Evolutionary conservation across 1,284 basidiomycete species (phyloP).

Genomic region (Naganishia sp.): DNA sequence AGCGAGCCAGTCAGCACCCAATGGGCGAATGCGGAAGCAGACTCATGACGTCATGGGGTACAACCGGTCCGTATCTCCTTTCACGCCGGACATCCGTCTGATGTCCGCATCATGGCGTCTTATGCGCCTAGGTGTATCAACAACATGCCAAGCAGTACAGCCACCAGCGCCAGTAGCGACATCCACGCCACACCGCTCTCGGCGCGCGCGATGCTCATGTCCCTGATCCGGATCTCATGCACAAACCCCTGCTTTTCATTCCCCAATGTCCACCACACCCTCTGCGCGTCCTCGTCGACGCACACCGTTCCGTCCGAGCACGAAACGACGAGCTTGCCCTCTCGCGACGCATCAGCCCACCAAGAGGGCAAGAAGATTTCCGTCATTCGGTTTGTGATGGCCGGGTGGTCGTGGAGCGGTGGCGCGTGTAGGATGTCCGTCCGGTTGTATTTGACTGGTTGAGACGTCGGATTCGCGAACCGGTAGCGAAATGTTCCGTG

Average conservation of each 20-base stretch:
- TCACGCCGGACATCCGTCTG: background rate
- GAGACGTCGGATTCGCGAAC: slow-evolving; percentile 38
- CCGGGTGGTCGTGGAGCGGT: slow-evolving; percentile 54
- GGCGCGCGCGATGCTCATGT: background rate
- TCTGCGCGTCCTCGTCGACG: slow-evolving; percentile 17
- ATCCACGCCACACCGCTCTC: background rate
- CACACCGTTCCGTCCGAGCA: slow-evolving; percentile 25
- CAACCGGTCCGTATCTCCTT: background rate
- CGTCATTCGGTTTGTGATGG: slow-evolving; percentile 62
- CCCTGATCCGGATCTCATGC: slow-evolving; percentile 25
- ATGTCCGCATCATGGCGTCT: too few relatives aligned
- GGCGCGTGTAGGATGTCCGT: slow-evolving; percentile 45
- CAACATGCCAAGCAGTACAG: background rate
- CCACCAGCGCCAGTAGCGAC: slow-evolving; percentile 11
- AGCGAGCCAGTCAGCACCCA: slow-evolving; percentile 5
- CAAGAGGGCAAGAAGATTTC: slow-evolving; percentile 72
- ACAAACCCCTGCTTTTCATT: slow-evolving; percentile 4
- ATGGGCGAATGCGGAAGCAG: background rate
- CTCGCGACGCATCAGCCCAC: slow-evolving; percentile 35
- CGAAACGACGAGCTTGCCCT: slow-evolving; percentile 20
- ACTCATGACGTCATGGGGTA: slow-evolving; percentile 11
- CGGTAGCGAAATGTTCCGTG: slow-evolving; percentile 41
- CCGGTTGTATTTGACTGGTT: slow-evolving; percentile 25
- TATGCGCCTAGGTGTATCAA: background rate
- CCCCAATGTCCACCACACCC: slow-evolving; percentile 21